A percentile compares a stretch with the other conserved stretches of the same genome.
Evolutionary conservation across 169 alveolate species (phyloP).

Genomic region (Eimeria sp.): DNA sequence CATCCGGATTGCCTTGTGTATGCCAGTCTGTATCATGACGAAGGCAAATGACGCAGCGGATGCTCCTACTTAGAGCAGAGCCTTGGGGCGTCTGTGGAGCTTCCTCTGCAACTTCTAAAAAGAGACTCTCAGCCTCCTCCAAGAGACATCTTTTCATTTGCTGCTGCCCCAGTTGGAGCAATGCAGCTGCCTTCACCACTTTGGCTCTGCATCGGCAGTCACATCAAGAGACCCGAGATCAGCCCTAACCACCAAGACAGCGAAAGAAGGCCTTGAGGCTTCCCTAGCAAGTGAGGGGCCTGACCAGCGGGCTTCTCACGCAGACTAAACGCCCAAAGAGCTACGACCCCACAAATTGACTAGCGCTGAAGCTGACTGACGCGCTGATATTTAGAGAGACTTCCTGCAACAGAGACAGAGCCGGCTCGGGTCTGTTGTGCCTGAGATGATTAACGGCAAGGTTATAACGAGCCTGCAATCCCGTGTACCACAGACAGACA

Average conservation of each 20-base stretch:
- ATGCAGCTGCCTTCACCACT: constrained; percentile 5
- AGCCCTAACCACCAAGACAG: not conserved
- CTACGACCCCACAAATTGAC: not conserved
- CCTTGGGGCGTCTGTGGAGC: not conserved
- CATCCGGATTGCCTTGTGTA: too few relatives aligned
- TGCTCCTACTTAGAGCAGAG: not conserved
- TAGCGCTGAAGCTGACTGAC: not conserved
- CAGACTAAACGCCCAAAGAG: not conserved
- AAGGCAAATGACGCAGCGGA: not conserved
- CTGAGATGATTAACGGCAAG: not conserved
- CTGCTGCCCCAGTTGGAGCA: constrained; percentile 9
- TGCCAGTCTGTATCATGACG: not conserved
- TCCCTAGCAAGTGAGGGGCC: not conserved
- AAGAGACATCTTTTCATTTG: not conserved
- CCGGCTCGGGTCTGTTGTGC: not conserved
- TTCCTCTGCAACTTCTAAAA: not conserved
- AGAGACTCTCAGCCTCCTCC: not conserved
- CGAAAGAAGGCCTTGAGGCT: not conserved
- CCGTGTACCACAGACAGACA: too few relatives aligned
- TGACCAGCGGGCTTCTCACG: not conserved
- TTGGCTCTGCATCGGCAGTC: not conserved
- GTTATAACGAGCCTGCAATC: constrained; percentile 14
- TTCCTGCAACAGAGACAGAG: not conserved
- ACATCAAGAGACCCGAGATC: too few relatives aligned
- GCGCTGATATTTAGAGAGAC: not conserved